Conservation (phyloP, 768 basidiomycete genomes). For the Collybia sp. region DNA sequence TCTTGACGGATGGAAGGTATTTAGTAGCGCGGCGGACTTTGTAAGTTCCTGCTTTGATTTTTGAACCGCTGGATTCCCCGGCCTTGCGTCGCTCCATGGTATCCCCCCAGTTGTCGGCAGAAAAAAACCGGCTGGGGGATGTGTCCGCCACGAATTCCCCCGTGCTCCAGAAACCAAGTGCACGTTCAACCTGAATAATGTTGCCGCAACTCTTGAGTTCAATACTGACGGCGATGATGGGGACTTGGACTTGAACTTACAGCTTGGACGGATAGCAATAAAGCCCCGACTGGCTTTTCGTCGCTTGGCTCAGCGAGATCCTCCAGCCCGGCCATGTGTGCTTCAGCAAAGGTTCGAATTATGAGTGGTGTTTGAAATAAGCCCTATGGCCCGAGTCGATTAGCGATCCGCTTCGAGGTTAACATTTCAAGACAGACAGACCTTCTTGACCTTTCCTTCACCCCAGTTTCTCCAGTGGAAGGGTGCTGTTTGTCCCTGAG, state of each 20-base stretch:
- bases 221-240: too few species aligned
- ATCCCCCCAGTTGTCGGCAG: slow-evolving; percentile 12
- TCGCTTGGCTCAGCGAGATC: too few species aligned
- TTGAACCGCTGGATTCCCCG: too few species aligned
- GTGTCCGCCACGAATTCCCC: slow-evolving; percentile 1
- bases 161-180: too few species aligned
- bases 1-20: background rate
- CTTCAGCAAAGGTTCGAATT: slow-evolving; percentile 9
- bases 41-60: background rate
- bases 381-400: slow-evolving; percentile 8
- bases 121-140: slow-evolving; percentile 4
- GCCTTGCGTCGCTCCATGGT: too few species aligned
- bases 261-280: slow-evolving; percentile 11
- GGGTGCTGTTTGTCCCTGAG: background rate
- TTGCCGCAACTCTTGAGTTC: too few species aligned
- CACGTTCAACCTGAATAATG: too few species aligned
- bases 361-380: slow-evolving; percentile 10
- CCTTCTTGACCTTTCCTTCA: background rate
- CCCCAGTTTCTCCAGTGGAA: background rate
- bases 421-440: background rate
- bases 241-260: slow-evolving; percentile 3
- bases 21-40: too few species aligned
- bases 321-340: slow-evolving; percentile 11
- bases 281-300: slow-evolving; percentile 8
- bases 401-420: too few species aligned